Evolutionary conservation across 139 green algal genomes (phyloP).

Genomic region (Pycnococcus provasolii): DNA sequence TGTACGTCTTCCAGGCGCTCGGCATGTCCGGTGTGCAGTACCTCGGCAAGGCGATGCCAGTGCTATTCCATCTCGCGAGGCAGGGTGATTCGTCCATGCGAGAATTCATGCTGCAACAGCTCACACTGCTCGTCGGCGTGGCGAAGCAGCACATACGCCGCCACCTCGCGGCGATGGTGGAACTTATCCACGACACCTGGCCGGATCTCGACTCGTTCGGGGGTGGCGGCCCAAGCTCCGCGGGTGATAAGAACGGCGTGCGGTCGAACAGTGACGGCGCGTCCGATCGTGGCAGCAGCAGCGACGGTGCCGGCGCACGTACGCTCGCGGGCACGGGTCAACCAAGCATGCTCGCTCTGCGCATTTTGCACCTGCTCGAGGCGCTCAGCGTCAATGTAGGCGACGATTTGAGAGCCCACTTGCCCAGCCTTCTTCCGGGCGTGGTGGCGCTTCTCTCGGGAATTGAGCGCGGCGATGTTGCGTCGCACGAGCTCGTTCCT

Average conservation of each 20-base stretch:
- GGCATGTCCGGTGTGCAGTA: conserved; percentile 74
- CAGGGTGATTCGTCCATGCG: conserved; percentile 57
- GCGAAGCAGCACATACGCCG: conserved; percentile 73
- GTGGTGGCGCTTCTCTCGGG: conserved; percentile 74
- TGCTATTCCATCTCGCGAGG: conserved; percentile 67
- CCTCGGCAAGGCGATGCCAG: conserved; percentile 81
- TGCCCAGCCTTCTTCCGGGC: conserved; percentile 67
- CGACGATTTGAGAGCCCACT: conserved; percentile 62
- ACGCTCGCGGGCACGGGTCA: too few species aligned
- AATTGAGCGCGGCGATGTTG: conserved; percentile 55
- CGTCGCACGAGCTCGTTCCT: conserved; percentile 29
- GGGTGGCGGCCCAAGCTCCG: too few species aligned
- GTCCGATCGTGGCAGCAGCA: too few species aligned
- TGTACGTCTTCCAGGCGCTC: conserved; percentile 83
- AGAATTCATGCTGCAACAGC: conserved; percentile 66
- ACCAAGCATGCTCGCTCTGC: conserved; percentile 25
- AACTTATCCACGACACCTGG: conserved; percentile 65
- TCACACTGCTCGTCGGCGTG: conserved; percentile 64
- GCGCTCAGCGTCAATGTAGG: conserved; percentile 58
- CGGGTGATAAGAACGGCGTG: too few species aligned
- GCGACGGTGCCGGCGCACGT: too few species aligned
- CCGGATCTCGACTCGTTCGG: neutral
- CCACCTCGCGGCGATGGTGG: conserved; percentile 76
- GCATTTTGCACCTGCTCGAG: conserved; percentile 56
- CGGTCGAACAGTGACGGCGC: too few species aligned